A percentile compares a stretch with the other conserved stretches of the same genome.
phyloP scores from a whole-genome alignment of 1,284 basidiomycete genomes.

The Rhizoctonia solani region DNA sequence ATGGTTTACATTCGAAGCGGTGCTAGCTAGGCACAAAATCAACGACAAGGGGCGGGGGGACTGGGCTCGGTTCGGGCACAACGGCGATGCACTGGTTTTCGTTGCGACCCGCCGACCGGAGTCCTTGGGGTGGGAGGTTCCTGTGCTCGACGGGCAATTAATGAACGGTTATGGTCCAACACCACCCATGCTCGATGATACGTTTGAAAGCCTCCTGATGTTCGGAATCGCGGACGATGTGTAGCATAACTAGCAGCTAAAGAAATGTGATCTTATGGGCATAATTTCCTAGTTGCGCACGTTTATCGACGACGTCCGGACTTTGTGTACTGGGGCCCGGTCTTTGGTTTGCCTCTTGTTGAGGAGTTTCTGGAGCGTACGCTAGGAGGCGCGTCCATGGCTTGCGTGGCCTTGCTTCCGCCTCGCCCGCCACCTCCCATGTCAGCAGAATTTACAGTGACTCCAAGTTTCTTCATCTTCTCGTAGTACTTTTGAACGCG shows the following conservation, averaged over 20 bases:
- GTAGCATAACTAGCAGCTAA: too few species aligned
- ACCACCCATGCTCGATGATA: slow-evolving; percentile 59
- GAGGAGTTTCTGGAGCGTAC: slow-evolving; percentile 1
- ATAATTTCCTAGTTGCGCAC: neutral
- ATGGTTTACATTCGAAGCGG: slow-evolving; percentile 75
- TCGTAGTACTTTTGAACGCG: slow-evolving; percentile 84
- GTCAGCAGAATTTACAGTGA: slow-evolving; percentile 43
- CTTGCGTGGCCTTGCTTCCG: slow-evolving; percentile 26
- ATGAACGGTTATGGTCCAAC: slow-evolving; percentile 57
- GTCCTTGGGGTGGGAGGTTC: slow-evolving; percentile 61
- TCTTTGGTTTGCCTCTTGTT: slow-evolving; percentile 28
- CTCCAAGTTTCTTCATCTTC: slow-evolving; percentile 73
- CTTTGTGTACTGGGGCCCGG: slow-evolving; percentile 28
- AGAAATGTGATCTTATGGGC: neutral
- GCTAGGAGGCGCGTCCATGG: neutral
- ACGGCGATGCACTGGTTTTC: slow-evolving; percentile 62
- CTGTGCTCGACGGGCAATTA: slow-evolving; percentile 57
- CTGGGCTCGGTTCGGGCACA: slow-evolving; percentile 36
- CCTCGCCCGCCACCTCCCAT: slow-evolving; percentile 33
- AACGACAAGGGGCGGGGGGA: neutral
- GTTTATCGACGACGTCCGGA: slow-evolving; percentile 24
- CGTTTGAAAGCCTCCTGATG: slow-evolving; percentile 68
- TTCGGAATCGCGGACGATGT: too few species aligned
- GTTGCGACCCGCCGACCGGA: slow-evolving; percentile 59
- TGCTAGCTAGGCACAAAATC: slow-evolving; percentile 50